A percentile compares a stretch with the other conserved stretches of the same genome.
Evolutionary conservation across 139 green algal species (phyloP).

Genomic region (Chlamydomonas sp.): DNA sequence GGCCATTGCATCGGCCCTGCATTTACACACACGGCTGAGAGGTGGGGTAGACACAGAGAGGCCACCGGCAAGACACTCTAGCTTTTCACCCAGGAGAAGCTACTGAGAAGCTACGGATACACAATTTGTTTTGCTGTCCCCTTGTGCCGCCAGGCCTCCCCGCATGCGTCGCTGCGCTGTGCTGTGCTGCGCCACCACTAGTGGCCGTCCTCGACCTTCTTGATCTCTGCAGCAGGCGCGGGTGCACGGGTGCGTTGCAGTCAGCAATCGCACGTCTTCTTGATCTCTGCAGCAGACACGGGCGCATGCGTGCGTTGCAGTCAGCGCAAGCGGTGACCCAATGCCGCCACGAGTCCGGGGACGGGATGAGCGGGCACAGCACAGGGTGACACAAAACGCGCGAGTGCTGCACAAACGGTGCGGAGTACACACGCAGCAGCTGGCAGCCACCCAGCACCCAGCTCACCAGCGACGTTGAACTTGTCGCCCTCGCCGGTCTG

Average conservation of each 20-base stretch:
- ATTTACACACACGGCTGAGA: too few species aligned
- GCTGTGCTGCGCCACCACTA: not conserved
- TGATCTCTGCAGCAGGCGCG: conserved; percentile 1
- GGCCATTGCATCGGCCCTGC: too few species aligned
- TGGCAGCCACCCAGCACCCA: not conserved
- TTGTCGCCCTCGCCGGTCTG: conserved; percentile 30
- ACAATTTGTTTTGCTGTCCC: too few species aligned
- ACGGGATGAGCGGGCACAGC: too few species aligned
- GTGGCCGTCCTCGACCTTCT: conserved; percentile 5
- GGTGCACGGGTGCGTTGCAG: not conserved
- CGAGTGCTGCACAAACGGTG: not conserved
- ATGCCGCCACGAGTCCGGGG: too few species aligned
- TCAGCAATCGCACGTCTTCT: not conserved
- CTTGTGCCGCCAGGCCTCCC: not conserved
- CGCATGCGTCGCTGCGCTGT: not conserved
- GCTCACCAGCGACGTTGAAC: conserved; percentile 7
- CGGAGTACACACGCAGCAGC: not conserved
- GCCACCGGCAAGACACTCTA: too few species aligned
- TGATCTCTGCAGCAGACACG: conserved; percentile 1
- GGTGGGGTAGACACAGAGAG: too few species aligned
- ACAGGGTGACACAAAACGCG: too few species aligned
- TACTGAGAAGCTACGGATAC: too few species aligned
- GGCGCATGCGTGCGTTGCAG: not conserved
- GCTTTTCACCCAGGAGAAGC: too few species aligned
- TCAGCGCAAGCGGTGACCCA: too few species aligned